Evolutionary conservation across 371 early-diverging fungal species (phyloP), one percentile per base, ranked within the genome.

Genomic region (Rhizopus microsporus): DNA sequence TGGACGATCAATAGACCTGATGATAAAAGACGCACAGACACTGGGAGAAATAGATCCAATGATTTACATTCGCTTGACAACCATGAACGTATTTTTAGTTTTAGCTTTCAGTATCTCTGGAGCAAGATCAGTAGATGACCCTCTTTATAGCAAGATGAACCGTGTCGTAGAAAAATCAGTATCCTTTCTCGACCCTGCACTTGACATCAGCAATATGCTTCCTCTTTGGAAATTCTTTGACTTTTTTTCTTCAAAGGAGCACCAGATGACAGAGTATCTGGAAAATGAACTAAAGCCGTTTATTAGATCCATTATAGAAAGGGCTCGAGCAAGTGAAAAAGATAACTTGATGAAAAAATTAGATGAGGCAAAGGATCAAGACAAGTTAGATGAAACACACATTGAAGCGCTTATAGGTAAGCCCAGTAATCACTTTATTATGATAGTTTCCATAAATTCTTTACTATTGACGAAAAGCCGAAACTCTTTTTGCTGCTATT

Each of bases 401-500:
- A 32, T 69, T 12, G 6, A 56, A 1, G 51, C 65, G 0, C 51
- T 65, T 7, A 54, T 67, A 33, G 51, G 75, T 69, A 71, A 55
- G 60, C 17, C 17, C 23, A n/a, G 23, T 23, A 0, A 23, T 7
- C 4, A 7, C 16, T 12, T 54, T 16, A 32, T 9, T 8, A 23
- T 4, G 4, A 45, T 15, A 45, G 15, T 15, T 54, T 12, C 9
- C 17, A 44, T 61, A 33, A n/a, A 13, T 2, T 56, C 23, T 23
- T 23, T 23, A 23, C 23, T 23, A 2, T 2, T 2, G 23, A 23
- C 23, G 23, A 23, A 23, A 23, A 57, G 61, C 35, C 16, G 52
- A 52, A 15, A 23, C 39, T 0, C 5, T 52, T 16, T 3, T 17
- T 10, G 40, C 39, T 2, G 52, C 40, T 39, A 52, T 30, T 8